A percentile compares a stretch with the other conserved stretches of the same genome.
phyloP scores from a whole-genome alignment of 2,329 filamentous ascomycete genomes.

The Fusarium nelsonii region DNA sequence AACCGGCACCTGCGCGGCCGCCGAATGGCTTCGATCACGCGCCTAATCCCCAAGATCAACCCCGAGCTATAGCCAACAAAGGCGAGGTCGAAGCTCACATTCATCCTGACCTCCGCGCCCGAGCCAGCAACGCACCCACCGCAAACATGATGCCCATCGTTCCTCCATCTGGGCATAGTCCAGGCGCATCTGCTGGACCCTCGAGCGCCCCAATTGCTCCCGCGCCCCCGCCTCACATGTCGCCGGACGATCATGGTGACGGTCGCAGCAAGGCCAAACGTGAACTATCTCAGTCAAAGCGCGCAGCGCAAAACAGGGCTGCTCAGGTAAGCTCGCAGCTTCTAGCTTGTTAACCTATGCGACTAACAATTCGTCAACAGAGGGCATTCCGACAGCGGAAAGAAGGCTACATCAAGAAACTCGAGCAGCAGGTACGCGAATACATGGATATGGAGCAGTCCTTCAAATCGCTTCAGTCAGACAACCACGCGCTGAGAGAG shows the following conservation, averaged over 20 bases:
- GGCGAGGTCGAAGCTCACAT: constrained; percentile 61
- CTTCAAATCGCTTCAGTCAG: constrained; percentile 83
- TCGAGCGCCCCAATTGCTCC: constrained; percentile 49
- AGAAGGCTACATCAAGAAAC: constrained; percentile 97
- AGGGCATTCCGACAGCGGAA: constrained; percentile 97
- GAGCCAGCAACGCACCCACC: constrained; percentile 47
- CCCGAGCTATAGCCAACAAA: constrained; percentile 52
- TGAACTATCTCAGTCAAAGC: constrained; percentile 94
- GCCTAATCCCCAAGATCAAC: constrained; percentile 52
- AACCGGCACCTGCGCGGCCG: constrained; percentile 50
- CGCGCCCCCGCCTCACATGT: constrained; percentile 47
- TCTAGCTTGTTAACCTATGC: background rate
- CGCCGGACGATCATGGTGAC: constrained; percentile 56
- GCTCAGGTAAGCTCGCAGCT: constrained; percentile 80
- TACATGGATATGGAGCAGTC: constrained; percentile 79
- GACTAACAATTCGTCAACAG: constrained; percentile 62
- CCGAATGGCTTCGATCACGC: constrained; percentile 63
- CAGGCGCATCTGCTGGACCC: constrained; percentile 47
- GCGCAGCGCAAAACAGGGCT: constrained; percentile 94
- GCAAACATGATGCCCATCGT: constrained; percentile 57
- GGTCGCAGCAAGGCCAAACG: constrained; percentile 86
- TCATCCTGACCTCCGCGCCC: constrained; percentile 61
- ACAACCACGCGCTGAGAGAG: constrained; percentile 91
- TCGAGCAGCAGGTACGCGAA: constrained; percentile 93
- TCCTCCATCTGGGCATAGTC: constrained; percentile 51